Conservation (phyloP, 2,329 filamentous ascomycete species). For the Aspergillus ruber region DNA sequence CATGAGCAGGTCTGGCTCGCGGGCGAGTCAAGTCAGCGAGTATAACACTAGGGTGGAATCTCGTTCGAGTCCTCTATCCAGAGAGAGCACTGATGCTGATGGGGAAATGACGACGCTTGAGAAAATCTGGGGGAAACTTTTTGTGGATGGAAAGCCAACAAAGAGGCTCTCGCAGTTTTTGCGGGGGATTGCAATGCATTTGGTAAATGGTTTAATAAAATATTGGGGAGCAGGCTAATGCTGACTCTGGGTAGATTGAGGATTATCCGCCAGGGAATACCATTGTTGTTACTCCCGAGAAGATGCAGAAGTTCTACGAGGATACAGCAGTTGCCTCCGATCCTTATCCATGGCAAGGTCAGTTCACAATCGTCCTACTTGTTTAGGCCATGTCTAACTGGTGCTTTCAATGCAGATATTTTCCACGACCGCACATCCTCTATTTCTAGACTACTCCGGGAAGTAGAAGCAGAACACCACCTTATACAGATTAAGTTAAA, state of each 20-base stretch:
- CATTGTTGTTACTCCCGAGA: constrained; percentile 67
- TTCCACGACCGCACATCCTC: constrained; percentile 50
- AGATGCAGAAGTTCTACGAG: constrained; percentile 68
- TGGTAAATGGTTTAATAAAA: constrained; percentile 47
- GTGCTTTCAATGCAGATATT: constrained; percentile 36
- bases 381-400: constrained; percentile 7
- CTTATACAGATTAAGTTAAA: constrained; percentile 52
- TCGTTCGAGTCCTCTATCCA: constrained; percentile 32
- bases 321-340: constrained; percentile 60
- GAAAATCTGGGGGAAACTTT: constrained; percentile 69
- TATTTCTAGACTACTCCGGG: constrained; percentile 54
- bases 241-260: constrained; percentile 50
- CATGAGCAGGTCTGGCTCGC: constrained; percentile 25
- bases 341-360: constrained; percentile 63
- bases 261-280: constrained; percentile 61
- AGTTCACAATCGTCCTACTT: not conserved
- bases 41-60: constrained; percentile 21
- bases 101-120: constrained; percentile 57
- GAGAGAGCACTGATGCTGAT: constrained; percentile 28
- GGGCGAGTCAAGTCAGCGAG: constrained; percentile 31
- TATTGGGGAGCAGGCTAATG: not conserved
- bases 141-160: constrained; percentile 63
- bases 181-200: constrained; percentile 64
- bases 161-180: constrained; percentile 63
- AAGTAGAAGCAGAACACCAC: constrained; percentile 54